Base-by-base conservation (phyloP, 2,329 filamentous ascomycete genomes). In the Sporothrix schenckii region DNA sequence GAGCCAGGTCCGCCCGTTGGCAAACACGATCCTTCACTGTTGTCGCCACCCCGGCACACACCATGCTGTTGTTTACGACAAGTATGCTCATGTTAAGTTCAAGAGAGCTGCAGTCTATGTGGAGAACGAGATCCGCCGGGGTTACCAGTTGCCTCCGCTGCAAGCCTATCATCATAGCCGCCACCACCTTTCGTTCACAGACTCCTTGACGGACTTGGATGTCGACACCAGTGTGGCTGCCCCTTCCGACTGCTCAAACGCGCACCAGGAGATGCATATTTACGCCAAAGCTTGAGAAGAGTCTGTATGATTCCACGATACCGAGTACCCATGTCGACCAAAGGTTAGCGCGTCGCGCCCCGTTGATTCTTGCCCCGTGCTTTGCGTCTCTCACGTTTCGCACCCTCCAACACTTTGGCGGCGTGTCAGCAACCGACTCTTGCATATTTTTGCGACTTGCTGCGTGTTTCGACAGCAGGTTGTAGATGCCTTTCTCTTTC, bases 11-110 rank as follows among this genome's bases (percentile, higher is more conserved):
- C 89, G 89, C 76, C 89, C 91, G 1, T 82, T 97, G 50, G 86
- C 97, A 61, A 84, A 85, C 16, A 89, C 92, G 79, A 89, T 99
- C 74, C 83, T 96, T 66, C 93, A 97, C 75, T 98, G 94, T 83
- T 97, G 93, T 80, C 89, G 92, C 72, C 86, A 89, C 70, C 91
- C 93, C 7, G 85, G 86, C 73, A 89, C 90, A 76, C 95, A 99
- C 78, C 95, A 99, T 78, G 81, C 84, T 39, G 92, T 93, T 9
- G 91, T 99, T 54, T 97, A 88, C 77, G 92, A 97, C 70, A 99
- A 99, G 81, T 99, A 97, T 81, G 86, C 88, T 50, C 92, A 96
- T 79, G 91, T 90, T 78, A 89, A 92, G 68, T 98, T 93, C 84
- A 96, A 96, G 84, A 87, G 90, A 69, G 92, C 92, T 11, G 92